These are phyloP conservation scores for Trichomonascaceae sp. DNA, from an alignment of 1,139 yeast species.

Conservation along the genomic window DNA sequence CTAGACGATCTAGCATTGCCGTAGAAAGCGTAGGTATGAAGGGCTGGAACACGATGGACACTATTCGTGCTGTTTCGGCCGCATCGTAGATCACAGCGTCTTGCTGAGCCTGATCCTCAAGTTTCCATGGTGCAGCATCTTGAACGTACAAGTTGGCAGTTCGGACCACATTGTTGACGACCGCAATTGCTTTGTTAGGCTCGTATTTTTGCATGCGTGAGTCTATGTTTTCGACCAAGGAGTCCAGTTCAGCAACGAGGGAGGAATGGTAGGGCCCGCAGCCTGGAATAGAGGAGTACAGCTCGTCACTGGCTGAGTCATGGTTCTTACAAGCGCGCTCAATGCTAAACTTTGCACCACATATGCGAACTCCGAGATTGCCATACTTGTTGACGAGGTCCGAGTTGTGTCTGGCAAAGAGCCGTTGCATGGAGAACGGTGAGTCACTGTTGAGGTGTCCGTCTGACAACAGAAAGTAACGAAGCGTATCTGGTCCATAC, in stretches of 20 bases:
- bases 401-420: slow-evolving; percentile 44
- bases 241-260: slow-evolving; percentile 21
- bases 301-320: neutral
- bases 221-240: slow-evolving; percentile 29
- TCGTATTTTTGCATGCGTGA: slow-evolving; percentile 36
- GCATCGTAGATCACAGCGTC: slow-evolving; percentile 43
- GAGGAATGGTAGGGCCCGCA: slow-evolving; percentile 1
- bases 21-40: slow-evolving; percentile 54
- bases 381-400: slow-evolving; percentile 71
- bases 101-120: slow-evolving; percentile 14
- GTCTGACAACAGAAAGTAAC: slow-evolving; percentile 67
- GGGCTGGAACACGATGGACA: slow-evolving; percentile 55
- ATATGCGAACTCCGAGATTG: slow-evolving; percentile 59
- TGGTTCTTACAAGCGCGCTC: slow-evolving; percentile 14
- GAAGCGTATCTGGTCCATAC: slow-evolving; percentile 53
- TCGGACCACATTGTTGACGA: slow-evolving; percentile 51
- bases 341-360: slow-evolving; percentile 57
- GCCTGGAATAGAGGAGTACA: neutral
- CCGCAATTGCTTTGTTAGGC: slow-evolving; percentile 41
- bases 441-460: slow-evolving; percentile 68
- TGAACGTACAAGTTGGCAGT: slow-evolving; percentile 50
- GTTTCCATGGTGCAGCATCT: slow-evolving; percentile 42
- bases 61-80: slow-evolving; percentile 57
- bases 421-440: slow-evolving; percentile 53
- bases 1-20: slow-evolving; percentile 50